Base-by-base conservation (phyloP, 495 filamentous ascomycete species). In the Durotheca rogersii region DNA sequence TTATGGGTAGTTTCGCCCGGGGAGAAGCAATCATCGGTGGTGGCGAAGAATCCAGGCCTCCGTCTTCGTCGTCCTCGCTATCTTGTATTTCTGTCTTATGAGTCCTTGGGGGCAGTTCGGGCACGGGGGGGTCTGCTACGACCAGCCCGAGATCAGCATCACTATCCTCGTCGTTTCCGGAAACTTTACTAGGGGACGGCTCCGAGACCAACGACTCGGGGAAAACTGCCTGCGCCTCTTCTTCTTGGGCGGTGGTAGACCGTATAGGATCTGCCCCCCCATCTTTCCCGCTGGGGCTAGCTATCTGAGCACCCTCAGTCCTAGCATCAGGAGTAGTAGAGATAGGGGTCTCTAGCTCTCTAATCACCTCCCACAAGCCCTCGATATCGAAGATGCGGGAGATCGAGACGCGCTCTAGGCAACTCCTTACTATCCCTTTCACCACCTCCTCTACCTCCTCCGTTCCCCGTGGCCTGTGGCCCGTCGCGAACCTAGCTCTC, bases 321-420 rank as follows among this genome's bases (percentile, higher is more conserved):
- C 11, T 7, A 37, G 16, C 15, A 37, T 1, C 34, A 20, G 30
- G 5, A 17, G 30, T 7, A n/a, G 30, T 33, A 40, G 39, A 15
- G 12, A 23, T 35, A 4, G 50, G 36, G 5, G 41, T 43, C 31
- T 64, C 65, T 3, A 82, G 25, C 59, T 82, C 79, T 1, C 32
- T 54, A 4, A 84, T 39, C 6, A 78, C 76, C 58, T 86, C 81
- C 67, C 62, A 72, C 18, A 85, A 44, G 3, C 81, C 82, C 43
- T 78, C 71, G 14, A 81, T 56, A 51, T 86, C 81, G 59, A 84
- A 84, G 4, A 85, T 74, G 2, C 77, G 58, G 47, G 81, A 77
- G 30, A 86, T 74, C 16, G 68, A 69, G 6, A 82, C 69, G 17
- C 67, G 64, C 30, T 80, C 75, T 0, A 86, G 65, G 41, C 72